Conservation (phyloP, 495 filamentous ascomycete species). For the Neurospora terricola region DNA sequence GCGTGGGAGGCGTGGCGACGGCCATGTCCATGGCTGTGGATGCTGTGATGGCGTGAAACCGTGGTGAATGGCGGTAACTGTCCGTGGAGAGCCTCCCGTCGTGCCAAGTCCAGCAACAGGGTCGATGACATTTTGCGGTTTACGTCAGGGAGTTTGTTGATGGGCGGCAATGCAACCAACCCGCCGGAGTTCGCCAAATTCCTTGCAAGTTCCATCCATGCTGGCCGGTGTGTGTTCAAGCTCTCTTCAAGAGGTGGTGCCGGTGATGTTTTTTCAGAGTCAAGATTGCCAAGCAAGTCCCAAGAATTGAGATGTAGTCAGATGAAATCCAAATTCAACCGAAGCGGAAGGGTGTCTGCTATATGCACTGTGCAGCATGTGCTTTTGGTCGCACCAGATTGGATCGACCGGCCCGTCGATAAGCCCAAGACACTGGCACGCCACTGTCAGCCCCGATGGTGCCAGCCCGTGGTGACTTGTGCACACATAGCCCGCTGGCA, state of each 20-base stretch:
- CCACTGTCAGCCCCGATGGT: background rate
- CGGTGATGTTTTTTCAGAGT: background rate
- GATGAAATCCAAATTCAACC: background rate
- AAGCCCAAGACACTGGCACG: background rate
- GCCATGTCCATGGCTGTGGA: background rate
- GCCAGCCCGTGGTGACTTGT: background rate
- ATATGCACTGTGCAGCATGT: background rate
- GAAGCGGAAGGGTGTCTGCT: background rate
- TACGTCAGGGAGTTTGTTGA: background rate
- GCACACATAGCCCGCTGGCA: background rate
- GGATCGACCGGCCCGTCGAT: background rate
- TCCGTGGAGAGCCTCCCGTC: background rate
- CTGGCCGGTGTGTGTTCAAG: background rate
- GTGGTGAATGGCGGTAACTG: background rate
- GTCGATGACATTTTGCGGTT: background rate
- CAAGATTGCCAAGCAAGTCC: background rate
- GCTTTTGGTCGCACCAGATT: background rate
- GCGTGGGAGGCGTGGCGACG: background rate
- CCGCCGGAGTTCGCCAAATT: background rate
- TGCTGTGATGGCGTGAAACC: background rate
- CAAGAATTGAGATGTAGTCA: background rate
- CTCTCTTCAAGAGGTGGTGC: background rate
- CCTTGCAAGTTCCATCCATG: background rate
- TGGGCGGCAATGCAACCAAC: background rate
- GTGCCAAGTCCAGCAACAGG: background rate